These are phyloP conservation scores for Metarhizium guizhouense DNA, from an alignment of 2,329 filamentous ascomycete species.

Conservation along the genomic window DNA sequence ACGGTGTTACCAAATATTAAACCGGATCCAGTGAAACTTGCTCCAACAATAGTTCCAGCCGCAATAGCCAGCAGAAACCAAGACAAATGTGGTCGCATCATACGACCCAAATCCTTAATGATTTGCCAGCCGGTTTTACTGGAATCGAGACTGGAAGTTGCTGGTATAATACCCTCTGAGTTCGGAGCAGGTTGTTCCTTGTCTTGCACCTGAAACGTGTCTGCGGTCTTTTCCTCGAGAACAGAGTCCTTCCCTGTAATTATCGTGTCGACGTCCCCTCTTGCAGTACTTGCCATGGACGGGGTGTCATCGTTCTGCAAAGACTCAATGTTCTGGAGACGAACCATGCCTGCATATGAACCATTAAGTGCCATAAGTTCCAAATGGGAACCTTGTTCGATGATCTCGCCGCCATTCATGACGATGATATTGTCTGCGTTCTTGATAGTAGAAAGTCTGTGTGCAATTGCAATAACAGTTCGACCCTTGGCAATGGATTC, in stretches of 20 bases:
- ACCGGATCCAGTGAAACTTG: constrained; percentile 43
- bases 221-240: constrained; percentile 19
- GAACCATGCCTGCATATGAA: constrained; percentile 45
- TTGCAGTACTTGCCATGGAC: constrained; percentile 22
- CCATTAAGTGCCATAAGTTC: constrained; percentile 43
- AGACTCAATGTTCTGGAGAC: constrained; percentile 29
- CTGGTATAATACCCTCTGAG: constrained; percentile 10
- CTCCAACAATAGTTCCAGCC: constrained; percentile 58
- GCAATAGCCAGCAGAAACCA: constrained; percentile 40
- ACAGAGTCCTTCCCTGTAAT: constrained; percentile 28
- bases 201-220: constrained; percentile 31
- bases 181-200: constrained; percentile 23
- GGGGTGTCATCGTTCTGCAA: constrained; percentile 13
- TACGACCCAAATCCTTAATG: constrained; percentile 25
- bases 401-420: constrained; percentile 47
- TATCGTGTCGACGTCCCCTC: constrained; percentile 31
- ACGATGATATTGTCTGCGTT: constrained; percentile 61
- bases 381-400: constrained; percentile 56
- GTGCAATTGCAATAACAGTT: constrained; percentile 59
- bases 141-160: constrained; percentile 23
- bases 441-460: constrained; percentile 51
- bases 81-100: constrained; percentile 29
- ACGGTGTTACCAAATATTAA: constrained; percentile 38
- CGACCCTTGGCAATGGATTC: constrained; percentile 38
- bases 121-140: constrained; percentile 30